Percentiles rank a stretch among this genome's conserved stretches.
Conservation (phyloP, 345 rosid genomes). For the Brassica napus region DNA sequence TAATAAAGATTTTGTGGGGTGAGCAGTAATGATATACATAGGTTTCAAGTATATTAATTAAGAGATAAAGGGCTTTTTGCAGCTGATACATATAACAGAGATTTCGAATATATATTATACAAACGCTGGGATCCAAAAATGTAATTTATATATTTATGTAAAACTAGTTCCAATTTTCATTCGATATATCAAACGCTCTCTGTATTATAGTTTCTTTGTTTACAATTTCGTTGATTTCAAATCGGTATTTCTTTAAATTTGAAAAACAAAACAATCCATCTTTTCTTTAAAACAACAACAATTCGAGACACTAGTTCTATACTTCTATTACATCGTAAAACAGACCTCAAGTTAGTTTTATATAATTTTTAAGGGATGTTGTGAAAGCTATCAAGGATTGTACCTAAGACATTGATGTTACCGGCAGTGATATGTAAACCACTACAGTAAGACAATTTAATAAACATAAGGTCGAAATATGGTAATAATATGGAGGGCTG, state of each 20-base stretch:
- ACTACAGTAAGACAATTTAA: too few relatives aligned
- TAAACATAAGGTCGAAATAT: too few relatives aligned
- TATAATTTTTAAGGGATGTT: not conserved
- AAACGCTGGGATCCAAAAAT: not conserved
- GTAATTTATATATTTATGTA: not conserved
- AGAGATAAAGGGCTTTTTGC: constrained; percentile 12
- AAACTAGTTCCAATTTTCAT: not conserved
- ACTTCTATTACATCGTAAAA: not conserved
- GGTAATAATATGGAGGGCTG: too few relatives aligned
- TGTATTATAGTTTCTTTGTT: not conserved
- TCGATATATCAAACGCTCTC: not conserved
- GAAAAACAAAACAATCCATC: not conserved
- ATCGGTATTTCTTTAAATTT: not conserved
- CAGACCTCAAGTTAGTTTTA: not conserved
- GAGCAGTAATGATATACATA: constrained; percentile 30
- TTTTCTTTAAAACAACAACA: too few relatives aligned
- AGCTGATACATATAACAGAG: constrained; percentile 11
- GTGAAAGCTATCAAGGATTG: not conserved
- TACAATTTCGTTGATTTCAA: not conserved
- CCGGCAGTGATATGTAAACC: too few relatives aligned
- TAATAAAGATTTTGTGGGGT: constrained; percentile 42
- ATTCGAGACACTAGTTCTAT: not conserved
- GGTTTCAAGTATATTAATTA: constrained; percentile 20
- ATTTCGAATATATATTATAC: not conserved
- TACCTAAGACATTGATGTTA: too few relatives aligned